Percentiles rank a stretch among this genome's conserved stretches.
Evolutionary conservation across 441 rosid species (phyloP).

Genomic region (Pelargonium exstipulatum): DNA sequence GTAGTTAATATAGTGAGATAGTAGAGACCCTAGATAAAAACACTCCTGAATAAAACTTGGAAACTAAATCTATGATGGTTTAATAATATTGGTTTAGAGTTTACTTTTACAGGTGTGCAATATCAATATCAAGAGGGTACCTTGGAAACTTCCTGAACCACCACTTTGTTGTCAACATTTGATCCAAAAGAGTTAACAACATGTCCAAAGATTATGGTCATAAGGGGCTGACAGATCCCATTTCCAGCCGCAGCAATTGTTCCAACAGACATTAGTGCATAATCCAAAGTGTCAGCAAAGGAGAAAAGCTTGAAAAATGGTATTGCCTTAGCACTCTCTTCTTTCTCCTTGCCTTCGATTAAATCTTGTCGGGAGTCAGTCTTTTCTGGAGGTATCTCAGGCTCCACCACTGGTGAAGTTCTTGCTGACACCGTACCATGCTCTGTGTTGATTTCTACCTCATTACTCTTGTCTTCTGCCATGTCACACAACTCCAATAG

Average conservation of each 20-base stretch:
- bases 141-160: slow-evolving; percentile 40
- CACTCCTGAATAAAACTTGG: not conserved
- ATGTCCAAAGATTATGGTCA: slow-evolving; percentile 55
- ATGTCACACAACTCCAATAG: slow-evolving; percentile 8
- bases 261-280: slow-evolving; percentile 49
- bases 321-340: slow-evolving; percentile 36
- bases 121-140: slow-evolving; percentile 21
- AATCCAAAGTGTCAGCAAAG: slow-evolving; percentile 49
- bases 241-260: slow-evolving; percentile 51
- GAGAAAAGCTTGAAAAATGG: slow-evolving; percentile 58
- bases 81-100: too few species aligned
- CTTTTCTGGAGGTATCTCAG: not conserved
- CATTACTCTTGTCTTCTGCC: slow-evolving; percentile 16
- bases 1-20: slow-evolving; percentile 1
- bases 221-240: slow-evolving; percentile 46
- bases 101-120: not conserved
- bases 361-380: not conserved
- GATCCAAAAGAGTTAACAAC: slow-evolving; percentile 49
- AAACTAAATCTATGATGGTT: too few species aligned
- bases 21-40: not conserved
- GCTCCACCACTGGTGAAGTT: not conserved
- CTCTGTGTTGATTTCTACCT: slow-evolving; percentile 12
- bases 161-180: slow-evolving; percentile 33
- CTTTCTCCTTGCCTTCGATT: slow-evolving; percentile 27
- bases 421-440: slow-evolving; percentile 10